A percentile compares a stretch with the other conserved stretches of the same genome.
These are phyloP conservation scores for Sherardia arvensis DNA, from an alignment of 257 asterid species.

Conservation along the genomic window DNA sequence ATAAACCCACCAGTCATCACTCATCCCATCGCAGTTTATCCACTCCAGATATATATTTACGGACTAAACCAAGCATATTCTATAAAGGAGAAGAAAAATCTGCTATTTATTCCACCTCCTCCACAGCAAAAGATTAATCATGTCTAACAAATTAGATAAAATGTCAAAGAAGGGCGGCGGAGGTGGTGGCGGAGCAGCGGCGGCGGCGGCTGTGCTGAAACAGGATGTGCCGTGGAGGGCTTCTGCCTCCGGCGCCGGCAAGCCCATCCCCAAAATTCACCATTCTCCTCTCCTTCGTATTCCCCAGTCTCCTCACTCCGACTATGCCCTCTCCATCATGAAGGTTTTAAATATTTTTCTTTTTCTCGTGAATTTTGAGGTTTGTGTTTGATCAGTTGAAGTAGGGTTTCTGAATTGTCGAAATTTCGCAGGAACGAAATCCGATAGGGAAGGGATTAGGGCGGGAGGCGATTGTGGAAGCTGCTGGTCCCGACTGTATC, in stretches of 20 bases:
- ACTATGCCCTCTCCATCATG: slow-evolving; percentile 64
- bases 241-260: slow-evolving; percentile 27
- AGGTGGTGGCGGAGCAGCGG: slow-evolving; percentile 10
- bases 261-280: slow-evolving; percentile 78
- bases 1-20: background rate
- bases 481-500: slow-evolving; percentile 95
- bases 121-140: background rate
- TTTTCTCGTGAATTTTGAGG: background rate
- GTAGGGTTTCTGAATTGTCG: background rate
- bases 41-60: background rate
- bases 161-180: slow-evolving; percentile 54
- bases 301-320: slow-evolving; percentile 51
- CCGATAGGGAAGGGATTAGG: slow-evolving; percentile 74
- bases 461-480: slow-evolving; percentile 71
- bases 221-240: slow-evolving; percentile 89
- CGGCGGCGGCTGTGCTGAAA: slow-evolving; percentile 40
- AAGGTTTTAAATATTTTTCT: slow-evolving; percentile 46
- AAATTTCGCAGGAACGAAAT: slow-evolving; percentile 27
- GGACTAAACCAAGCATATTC: background rate
- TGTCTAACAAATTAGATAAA: background rate
- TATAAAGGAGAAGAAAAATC: no score
- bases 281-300: slow-evolving; percentile 75
- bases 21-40: background rate
- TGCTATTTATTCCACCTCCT: background rate
- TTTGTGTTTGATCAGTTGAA: background rate